A percentile compares a stretch with the other conserved stretches of the same genome.
phyloP scores from a whole-genome alignment of 179 eudicot species.

The Patellifolia procumbens region DNA sequence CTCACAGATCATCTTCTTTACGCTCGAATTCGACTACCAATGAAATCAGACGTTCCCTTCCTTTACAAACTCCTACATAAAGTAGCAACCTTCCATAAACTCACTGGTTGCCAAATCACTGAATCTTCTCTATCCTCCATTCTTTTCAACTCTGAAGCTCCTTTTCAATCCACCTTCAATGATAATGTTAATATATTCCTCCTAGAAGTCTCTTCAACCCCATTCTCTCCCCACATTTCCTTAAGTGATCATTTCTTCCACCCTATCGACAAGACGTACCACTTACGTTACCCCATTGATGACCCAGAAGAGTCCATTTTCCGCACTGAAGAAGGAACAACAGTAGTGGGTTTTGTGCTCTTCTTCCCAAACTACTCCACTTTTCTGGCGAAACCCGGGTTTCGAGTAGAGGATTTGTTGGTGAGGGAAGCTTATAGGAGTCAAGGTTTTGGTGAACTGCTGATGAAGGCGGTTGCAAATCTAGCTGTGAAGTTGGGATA shows the following conservation, averaged over 20 bases:
- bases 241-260: no score
- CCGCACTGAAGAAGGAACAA: conserved; percentile 23
- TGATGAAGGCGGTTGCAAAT: conserved; percentile 68
- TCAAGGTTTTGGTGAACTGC: conserved; percentile 65
- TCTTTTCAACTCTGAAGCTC: conserved; percentile 62
- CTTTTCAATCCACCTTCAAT: no score
- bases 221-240: not conserved
- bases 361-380: conserved; percentile 77
- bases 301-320: conserved; percentile 52
- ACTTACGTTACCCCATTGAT: conserved; percentile 38
- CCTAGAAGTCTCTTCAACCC: no score
- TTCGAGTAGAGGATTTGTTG: conserved; percentile 65
- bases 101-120: conserved; percentile 62
- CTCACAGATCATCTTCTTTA: conserved; percentile 46
- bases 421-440: conserved; percentile 78
- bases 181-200: no score
- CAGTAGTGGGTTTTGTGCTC: conserved; percentile 65
- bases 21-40: conserved; percentile 70
- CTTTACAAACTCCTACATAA: conserved; percentile 85
- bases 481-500: conserved; percentile 71
- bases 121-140: conserved; percentile 59
- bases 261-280: conserved; percentile 36
- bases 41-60: conserved; percentile 55
- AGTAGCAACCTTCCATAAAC: conserved; percentile 71
- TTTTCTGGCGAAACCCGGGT: conserved; percentile 75